Conservation (phyloP, 2,329 filamentous ascomycete species). For the Colletotrichum viniferum region DNA sequence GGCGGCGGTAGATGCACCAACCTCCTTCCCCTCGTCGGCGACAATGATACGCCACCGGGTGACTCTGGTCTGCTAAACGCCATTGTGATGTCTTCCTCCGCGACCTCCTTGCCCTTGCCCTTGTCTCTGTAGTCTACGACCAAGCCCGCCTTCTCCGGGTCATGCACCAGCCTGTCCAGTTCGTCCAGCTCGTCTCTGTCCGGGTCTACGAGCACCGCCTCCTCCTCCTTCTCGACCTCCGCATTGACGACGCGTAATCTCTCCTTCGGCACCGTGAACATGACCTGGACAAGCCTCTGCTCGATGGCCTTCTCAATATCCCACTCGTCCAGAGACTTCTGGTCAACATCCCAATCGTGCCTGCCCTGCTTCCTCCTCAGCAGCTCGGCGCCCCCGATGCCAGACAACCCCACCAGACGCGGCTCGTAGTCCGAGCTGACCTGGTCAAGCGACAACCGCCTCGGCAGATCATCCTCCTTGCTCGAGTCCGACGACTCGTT, state of each 20-base stretch:
- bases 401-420: slow-evolving; percentile 46
- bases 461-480: slow-evolving; percentile 23
- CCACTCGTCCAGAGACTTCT: slow-evolving; percentile 70
- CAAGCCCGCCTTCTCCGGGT: background rate
- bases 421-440: slow-evolving; percentile 49
- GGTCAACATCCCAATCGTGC: slow-evolving; percentile 58
- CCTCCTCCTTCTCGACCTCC: slow-evolving; percentile 53
- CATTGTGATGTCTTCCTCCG: background rate
- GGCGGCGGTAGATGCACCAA: slow-evolving; percentile 21
- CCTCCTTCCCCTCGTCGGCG: slow-evolving; percentile 11
- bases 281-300: slow-evolving; percentile 75
- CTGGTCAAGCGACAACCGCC: slow-evolving; percentile 32
- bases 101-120: slow-evolving; percentile 16
- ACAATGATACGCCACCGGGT: slow-evolving; percentile 1
- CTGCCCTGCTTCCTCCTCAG: slow-evolving; percentile 60
- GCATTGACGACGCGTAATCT: slow-evolving; percentile 88
- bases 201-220: slow-evolving; percentile 48
- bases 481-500: slow-evolving; percentile 30
- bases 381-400: slow-evolving; percentile 47
- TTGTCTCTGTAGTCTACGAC: background rate
- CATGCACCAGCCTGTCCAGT: background rate
- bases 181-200: slow-evolving; percentile 29
- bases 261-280: slow-evolving; percentile 93
- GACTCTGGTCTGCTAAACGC: slow-evolving; percentile 11
- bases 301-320: slow-evolving; percentile 78